Conservation (phyloP, 495 filamentous ascomycete genomes). For the Thermochaetoides thermophila region DNA sequence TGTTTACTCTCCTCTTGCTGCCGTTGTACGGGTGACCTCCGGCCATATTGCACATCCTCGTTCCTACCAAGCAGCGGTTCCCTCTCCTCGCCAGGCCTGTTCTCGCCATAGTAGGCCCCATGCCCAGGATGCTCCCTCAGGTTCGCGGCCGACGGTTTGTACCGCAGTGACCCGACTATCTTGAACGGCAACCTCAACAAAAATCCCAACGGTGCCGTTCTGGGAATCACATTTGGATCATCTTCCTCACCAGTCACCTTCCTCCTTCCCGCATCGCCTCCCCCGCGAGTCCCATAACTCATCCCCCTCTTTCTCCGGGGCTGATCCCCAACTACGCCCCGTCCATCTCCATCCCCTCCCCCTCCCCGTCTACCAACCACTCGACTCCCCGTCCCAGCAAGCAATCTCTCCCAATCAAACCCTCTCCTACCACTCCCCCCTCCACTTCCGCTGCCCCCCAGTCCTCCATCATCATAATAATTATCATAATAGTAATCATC, state of each 20-base stretch:
- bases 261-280: slow-evolving; percentile 49
- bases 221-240: slow-evolving; percentile 85
- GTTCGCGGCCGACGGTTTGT: slow-evolving; percentile 83
- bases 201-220: slow-evolving; percentile 74
- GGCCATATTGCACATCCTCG: slow-evolving; percentile 29
- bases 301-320: slow-evolving; percentile 64
- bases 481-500: slow-evolving; percentile 25
- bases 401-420: slow-evolving; percentile 75
- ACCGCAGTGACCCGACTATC: slow-evolving; percentile 66
- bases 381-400: slow-evolving; percentile 56
- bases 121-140: slow-evolving; percentile 68
- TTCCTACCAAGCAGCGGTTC: slow-evolving; percentile 55
- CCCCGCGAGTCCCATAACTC: slow-evolving; percentile 69
- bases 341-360: slow-evolving; percentile 17
- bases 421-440: slow-evolving; percentile 48
- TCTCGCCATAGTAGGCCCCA: too few species aligned
- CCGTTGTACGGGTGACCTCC: slow-evolving; percentile 11
- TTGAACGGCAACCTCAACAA: slow-evolving; percentile 73
- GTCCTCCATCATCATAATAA: slow-evolving; percentile 35
- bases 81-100: slow-evolving; percentile 32
- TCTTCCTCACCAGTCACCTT: slow-evolving; percentile 54
- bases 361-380: slow-evolving; percentile 13
- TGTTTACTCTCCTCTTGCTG: slow-evolving; percentile 44
- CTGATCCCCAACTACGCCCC: slow-evolving; percentile 38
- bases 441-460: slow-evolving; percentile 10